Percentiles rank a stretch among this genome's conserved stretches.
Conservation (phyloP, 768 basidiomycete genomes). For the Suillus decipiens region DNA sequence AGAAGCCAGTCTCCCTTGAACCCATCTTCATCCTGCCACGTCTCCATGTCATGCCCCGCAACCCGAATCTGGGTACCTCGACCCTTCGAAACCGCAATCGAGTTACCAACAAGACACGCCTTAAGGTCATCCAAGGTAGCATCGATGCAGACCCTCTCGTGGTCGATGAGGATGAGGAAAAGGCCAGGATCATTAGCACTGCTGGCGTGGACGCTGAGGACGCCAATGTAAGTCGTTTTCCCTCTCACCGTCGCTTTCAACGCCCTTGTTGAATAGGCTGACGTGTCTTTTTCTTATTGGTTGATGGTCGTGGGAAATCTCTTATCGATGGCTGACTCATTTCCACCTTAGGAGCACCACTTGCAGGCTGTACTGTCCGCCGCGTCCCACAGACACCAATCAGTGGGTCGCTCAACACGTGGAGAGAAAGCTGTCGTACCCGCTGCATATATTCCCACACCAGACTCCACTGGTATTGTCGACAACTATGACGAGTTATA, state of each 20-base stretch:
- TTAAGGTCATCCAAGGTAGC: conserved; percentile 79
- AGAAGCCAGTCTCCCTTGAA: conserved; percentile 35
- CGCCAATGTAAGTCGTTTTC: conserved; percentile 75
- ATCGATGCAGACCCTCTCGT: conserved; percentile 80
- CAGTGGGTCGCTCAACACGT: conserved; percentile 38
- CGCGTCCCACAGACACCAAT: conserved; percentile 49
- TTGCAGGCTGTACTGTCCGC: conserved; percentile 59
- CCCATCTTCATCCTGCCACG: conserved; percentile 38
- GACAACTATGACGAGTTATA: conserved; percentile 81
- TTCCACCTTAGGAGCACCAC: conserved; percentile 51
- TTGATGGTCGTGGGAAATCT: conserved; percentile 40
- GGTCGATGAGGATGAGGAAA: conserved; percentile 86
- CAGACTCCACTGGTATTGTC: conserved; percentile 82
- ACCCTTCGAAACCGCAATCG: conserved; percentile 86
- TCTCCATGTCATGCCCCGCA: conserved; percentile 89
- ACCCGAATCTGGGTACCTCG: conserved; percentile 73
- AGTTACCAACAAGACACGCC: conserved; percentile 90
- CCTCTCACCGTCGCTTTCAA: conserved; percentile 37
- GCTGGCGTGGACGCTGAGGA: conserved; percentile 93
- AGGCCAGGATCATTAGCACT: conserved; percentile 76
- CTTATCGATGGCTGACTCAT: conserved; percentile 59
- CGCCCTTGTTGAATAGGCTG: conserved; percentile 42
- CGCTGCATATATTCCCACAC: conserved; percentile 86
- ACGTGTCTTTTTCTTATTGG: conserved; percentile 54
- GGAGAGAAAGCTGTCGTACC: conserved; percentile 40